Base-by-base conservation (phyloP, 495 filamentous ascomycete species). In the Platismatia glauca region DNA sequence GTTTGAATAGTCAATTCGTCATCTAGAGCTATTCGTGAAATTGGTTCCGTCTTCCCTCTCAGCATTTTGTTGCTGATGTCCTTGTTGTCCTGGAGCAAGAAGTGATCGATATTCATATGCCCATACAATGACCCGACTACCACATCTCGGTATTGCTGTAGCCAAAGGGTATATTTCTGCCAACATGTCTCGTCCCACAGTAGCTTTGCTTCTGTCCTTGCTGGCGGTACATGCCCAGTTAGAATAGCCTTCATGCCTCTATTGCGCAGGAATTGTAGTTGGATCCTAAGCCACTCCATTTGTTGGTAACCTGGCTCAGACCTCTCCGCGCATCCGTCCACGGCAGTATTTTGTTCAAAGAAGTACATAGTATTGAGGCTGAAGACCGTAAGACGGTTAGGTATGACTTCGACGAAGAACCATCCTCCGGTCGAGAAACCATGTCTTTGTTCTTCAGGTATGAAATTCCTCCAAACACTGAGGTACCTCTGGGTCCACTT, bases 41-140 rank as follows among this genome's bases (percentile, higher is more conserved):
- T 29, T 16, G 50, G 37, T 2, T 66, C 48, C 16, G 29, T 34
- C 33, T 74, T 66, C 6, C 78, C 82, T 5, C 72, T 68, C 20
- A 82, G 61, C n/a, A 76, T 72, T 50, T 69, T 72, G 59, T 84
- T 76, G 50, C 90, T 76, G 52, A 97, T 79, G 18, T 95, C 81
- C 15, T 88, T 76, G 63, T 82, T 88, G 75, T 97, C 94, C 68
- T 96, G 92, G 12, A 99, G 74, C 69, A 97, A 82, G 75, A 97
- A 99, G 71, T 99, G 94, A 69, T 99, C 94, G 64, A 96, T 87
- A 70, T 99, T 99, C 92, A 99, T 97, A 71, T 99, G 94, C 3
- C 93, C 94, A 67, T 89, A 99, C 20, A 94, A 61, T 20, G 84
- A 83, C 9, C 82, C 82, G 41, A 91, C 81, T 15, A 99, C 77